These are phyloP conservation scores for Epichloe brachyelytri DNA, from an alignment of 2,329 filamentous ascomycete genomes.

Conservation along the genomic window DNA sequence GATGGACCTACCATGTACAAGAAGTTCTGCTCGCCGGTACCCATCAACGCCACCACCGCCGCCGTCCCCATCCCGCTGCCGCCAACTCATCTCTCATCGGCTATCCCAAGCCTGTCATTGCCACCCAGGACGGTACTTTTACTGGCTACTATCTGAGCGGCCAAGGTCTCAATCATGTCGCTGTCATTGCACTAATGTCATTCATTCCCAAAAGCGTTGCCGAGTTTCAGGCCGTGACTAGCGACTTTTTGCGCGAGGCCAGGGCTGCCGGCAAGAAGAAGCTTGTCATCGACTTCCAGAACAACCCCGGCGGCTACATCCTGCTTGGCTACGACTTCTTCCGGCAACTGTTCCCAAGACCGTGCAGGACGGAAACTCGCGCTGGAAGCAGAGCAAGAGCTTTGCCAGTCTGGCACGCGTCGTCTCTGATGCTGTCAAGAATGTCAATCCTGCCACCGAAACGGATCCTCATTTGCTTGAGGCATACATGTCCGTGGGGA, in stretches of 20 bases:
- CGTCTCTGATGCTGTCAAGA: slow-evolving; percentile 28
- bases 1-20: slow-evolving; percentile 21
- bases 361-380: slow-evolving; percentile 21
- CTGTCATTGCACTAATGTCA: slow-evolving; percentile 13
- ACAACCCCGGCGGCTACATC: slow-evolving; percentile 45
- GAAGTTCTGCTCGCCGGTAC: slow-evolving; percentile 18
- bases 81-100: slow-evolving; percentile 3
- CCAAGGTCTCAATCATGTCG: slow-evolving; percentile 20
- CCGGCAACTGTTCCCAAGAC: slow-evolving; percentile 37
- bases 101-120: slow-evolving; percentile 20
- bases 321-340: slow-evolving; percentile 50
- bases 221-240: slow-evolving; percentile 23
- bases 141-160: slow-evolving; percentile 23
- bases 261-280: slow-evolving; percentile 40
- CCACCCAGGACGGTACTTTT: slow-evolving; percentile 10
- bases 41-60: neutral
- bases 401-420: slow-evolving; percentile 32
- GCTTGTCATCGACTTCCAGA: slow-evolving; percentile 32
- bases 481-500: slow-evolving; percentile 37
- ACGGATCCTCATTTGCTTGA: slow-evolving; percentile 18
- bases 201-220: slow-evolving; percentile 15
- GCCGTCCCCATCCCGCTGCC: neutral
- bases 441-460: slow-evolving; percentile 32
- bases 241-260: slow-evolving; percentile 24
- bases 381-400: slow-evolving; percentile 25